Evolutionary conservation across 306 rosid species (phyloP), one percentile per base, ranked within the genome.

Genomic region (Arachis hypogaea): DNA sequence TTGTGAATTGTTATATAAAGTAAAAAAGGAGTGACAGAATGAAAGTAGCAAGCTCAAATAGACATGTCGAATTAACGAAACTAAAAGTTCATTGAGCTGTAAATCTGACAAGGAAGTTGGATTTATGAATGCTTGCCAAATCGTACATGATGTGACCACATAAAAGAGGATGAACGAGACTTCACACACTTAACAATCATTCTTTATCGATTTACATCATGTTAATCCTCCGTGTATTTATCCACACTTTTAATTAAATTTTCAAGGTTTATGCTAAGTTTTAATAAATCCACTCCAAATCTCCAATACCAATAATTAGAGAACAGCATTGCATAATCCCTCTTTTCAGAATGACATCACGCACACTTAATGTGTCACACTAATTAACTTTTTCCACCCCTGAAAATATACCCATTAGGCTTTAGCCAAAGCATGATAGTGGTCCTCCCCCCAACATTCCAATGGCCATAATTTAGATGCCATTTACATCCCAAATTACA

Each of bases 261-360:
- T 57, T 45, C 30, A 58, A 50, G 30, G 7, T 30, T 63, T 42
- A 30, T 55, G 64, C 60, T 65, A 47, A 66, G 71, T 46, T 62
- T 71, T 79, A 59, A 67, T 62, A 59, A 38, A 78, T 71, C 50
- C 61, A 76, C 77, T 38, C 72, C 57, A 22, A 22, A 22, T 22
- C 28, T 22, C 28, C 28, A 22, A 22, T 22, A 22, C 28, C 28
- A 68, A 67, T 75, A 50, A 69, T 66, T 77, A 28, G 4, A 71
- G 4, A 62, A 55, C 42, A 12, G 59, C 73, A 84, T 41, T 60
- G 54, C 61, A 44, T 18, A 40, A 65, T 71, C 70, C 78, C 72
- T 67, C 56, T 45, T 73, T 68, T 29, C 2, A 59, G 75, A 59
- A 61, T 76, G 82, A 76, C 71, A 68, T 76, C 70, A 79, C 5